Evolutionary conservation across 1,139 yeast species (phyloP).

Genomic region (Wickerhamiella pararugosa): DNA sequence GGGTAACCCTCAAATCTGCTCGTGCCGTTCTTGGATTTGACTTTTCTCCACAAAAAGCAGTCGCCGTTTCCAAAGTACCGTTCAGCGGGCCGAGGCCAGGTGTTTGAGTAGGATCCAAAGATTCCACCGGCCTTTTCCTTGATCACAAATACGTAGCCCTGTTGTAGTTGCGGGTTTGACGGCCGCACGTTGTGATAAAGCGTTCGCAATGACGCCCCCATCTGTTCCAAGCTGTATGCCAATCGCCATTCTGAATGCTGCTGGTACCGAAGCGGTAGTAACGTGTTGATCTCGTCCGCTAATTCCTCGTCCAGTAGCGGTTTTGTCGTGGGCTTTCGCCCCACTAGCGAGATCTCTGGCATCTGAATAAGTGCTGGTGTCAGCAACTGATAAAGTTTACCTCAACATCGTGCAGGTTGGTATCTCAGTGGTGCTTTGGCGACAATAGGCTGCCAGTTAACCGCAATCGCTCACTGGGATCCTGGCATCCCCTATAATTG

Average conservation of each 20-base stretch:
- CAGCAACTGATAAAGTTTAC: too few species aligned
- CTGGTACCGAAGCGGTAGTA: slow-evolving; percentile 68
- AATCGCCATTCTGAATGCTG: slow-evolving; percentile 64
- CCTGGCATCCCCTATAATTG: too few species aligned
- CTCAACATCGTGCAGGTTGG: too few species aligned
- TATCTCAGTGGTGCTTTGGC: too few species aligned
- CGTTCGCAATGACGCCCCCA: slow-evolving; percentile 78
- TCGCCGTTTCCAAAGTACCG: slow-evolving; percentile 90
- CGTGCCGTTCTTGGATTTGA: slow-evolving; percentile 23
- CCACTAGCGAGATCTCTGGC: slow-evolving; percentile 25
- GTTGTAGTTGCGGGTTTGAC: slow-evolving; percentile 14
- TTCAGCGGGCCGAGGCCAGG: slow-evolving; percentile 53
- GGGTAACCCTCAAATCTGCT: slow-evolving; percentile 63
- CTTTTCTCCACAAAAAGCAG: slow-evolving; percentile 63
- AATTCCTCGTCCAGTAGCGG: slow-evolving; percentile 43
- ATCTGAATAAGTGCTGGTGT: too few species aligned
- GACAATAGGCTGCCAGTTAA: too few species aligned
- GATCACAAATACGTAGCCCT: slow-evolving; percentile 57
- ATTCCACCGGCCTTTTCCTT: slow-evolving; percentile 45
- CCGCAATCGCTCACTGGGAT: too few species aligned
- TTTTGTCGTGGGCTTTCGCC: slow-evolving; percentile 43
- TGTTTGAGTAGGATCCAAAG: slow-evolving; percentile 80
- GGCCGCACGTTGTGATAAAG: slow-evolving; percentile 33
- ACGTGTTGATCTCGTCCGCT: slow-evolving; percentile 57
- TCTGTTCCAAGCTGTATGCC: slow-evolving; percentile 72